Base-by-base conservation (phyloP, 1,284 basidiomycete genomes). In the Trichosporon faecale region DNA sequence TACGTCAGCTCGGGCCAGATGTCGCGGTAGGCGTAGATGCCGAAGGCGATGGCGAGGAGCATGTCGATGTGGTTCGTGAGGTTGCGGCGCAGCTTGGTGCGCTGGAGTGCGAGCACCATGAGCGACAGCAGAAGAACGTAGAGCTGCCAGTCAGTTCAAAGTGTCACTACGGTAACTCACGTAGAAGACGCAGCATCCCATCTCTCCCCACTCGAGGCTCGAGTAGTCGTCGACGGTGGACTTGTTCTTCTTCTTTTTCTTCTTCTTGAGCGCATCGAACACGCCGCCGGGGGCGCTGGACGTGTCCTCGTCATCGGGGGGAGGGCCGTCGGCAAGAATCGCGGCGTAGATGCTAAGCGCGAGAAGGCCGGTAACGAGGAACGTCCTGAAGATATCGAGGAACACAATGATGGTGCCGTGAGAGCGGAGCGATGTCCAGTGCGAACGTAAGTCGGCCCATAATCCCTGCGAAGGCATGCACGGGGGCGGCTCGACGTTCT, bases 21-120 rank as follows among this genome's bases (percentile, higher is more conserved):
- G 78, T 91, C 89, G n/a, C 90, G 86, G 77, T 89, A 89, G 9
- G 83, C 80, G 77, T 88, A 90, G 16, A 87, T 82, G 2, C 67
- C 75, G 74, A 85, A 86, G 0, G 83, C 83, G 66, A 84, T 64
- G 57, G 86, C 81, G 29, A 85, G 76, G 9, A 88, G 75, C 1
- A 82, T 69, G 69, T 82, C 79, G 49, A 82, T 74, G 65, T 82
- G 81, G 25, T 74, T 73, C 55, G 80, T 80, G 57, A 82, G 72
- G 33, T 78, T 76, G 18, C 76, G 74, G 37, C 80, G 79, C 21
- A 79, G 72, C 40, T 77, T 78, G n/a, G 75, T 76, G 2, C 75
- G 76, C 11, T 75, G 72, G 12, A 82, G 74, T 1, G 79, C 75
- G 18, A 83, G 75, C 2, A 82, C 76, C 2, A 81, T 72, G 69